Conservation (phyloP, 768 basidiomycete species). For the Termitomyces titanicus region DNA sequence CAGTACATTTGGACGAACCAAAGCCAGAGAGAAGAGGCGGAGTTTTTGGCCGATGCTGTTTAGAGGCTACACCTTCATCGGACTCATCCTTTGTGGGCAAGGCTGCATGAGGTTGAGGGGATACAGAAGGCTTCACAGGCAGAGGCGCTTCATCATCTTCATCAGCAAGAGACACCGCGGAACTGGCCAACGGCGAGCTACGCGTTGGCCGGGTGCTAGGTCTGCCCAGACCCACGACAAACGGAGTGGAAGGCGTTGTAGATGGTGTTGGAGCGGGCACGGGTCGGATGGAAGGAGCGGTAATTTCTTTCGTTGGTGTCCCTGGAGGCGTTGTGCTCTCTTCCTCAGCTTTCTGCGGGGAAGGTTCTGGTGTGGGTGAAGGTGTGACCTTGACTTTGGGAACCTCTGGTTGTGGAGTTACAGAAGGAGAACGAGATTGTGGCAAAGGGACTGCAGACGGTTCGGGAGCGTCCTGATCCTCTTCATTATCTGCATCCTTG, state of each 20-base stretch:
- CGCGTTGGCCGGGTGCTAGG: constrained; percentile 63
- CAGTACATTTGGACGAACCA: constrained; percentile 10
- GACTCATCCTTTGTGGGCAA: constrained; percentile 25
- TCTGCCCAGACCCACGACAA: constrained; percentile 48
- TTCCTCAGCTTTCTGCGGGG: constrained; percentile 28
- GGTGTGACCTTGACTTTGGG: constrained; percentile 37
- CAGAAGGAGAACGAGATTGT: constrained; percentile 48
- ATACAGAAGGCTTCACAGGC: constrained; percentile 30
- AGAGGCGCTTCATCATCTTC: constrained; percentile 35
- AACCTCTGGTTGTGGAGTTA: constrained; percentile 54
- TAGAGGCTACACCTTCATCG: constrained; percentile 16
- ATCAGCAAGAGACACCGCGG: constrained; percentile 41
- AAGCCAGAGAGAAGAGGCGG: constrained; percentile 42
- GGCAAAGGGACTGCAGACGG: constrained; percentile 35
- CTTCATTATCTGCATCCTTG: constrained; percentile 19
- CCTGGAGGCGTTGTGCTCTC: constrained; percentile 61
- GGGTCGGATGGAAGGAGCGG: constrained; percentile 31
- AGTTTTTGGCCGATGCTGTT: constrained; percentile 40
- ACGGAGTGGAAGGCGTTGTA: constrained; percentile 33
- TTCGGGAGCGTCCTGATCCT: constrained; percentile 26
- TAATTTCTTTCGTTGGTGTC: constrained; percentile 46
- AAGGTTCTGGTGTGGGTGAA: constrained; percentile 28
- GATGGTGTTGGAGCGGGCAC: constrained; percentile 27
- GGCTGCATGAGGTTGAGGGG: constrained; percentile 34
- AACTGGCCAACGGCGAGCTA: constrained; percentile 73